A percentile compares a stretch with the other conserved stretches of the same genome.
Evolutionary conservation across 768 basidiomycete species (phyloP).

Genomic region (Lactarius psammicola): DNA sequence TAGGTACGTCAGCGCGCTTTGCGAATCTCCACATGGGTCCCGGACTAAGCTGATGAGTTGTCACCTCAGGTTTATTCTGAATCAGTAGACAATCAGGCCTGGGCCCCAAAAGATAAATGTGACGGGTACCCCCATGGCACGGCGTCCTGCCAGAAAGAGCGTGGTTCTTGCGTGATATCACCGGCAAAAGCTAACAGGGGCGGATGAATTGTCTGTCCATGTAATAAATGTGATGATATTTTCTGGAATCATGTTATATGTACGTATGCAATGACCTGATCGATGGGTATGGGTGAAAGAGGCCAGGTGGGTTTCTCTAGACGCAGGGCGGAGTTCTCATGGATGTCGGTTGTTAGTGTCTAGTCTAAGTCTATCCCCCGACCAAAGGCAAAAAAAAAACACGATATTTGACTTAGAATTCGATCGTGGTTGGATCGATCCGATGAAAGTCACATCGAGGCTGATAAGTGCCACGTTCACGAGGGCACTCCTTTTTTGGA

Average conservation of each 20-base stretch:
- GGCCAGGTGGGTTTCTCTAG: not conserved
- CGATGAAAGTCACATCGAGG: conserved; percentile 6
- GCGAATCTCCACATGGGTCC: not conserved
- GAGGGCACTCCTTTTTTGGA: conserved; percentile 20
- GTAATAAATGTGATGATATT: not conserved
- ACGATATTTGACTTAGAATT: conserved; percentile 7
- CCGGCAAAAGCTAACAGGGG: not conserved
- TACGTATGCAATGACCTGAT: not conserved
- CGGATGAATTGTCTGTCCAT: not conserved
- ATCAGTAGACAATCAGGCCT: not conserved
- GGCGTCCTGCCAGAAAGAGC: not conserved
- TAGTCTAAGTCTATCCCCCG: not conserved
- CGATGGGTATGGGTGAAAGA: not conserved
- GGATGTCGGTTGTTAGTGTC: not conserved
- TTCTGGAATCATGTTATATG: not conserved
- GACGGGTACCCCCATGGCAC: not conserved
- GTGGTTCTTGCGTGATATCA: not conserved
- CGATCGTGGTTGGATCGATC: conserved; percentile 24
- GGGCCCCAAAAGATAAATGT: not conserved
- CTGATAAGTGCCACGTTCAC: conserved; percentile 23
- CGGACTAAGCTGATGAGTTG: conserved; percentile 5
- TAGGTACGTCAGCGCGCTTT: conserved; percentile 17
- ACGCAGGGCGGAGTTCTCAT: not conserved
- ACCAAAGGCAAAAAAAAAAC: not conserved
- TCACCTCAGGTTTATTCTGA: conserved; percentile 13